These are phyloP conservation scores for Claviceps sp. DNA, from an alignment of 2,329 filamentous ascomycete species.

Conservation along the genomic window DNA sequence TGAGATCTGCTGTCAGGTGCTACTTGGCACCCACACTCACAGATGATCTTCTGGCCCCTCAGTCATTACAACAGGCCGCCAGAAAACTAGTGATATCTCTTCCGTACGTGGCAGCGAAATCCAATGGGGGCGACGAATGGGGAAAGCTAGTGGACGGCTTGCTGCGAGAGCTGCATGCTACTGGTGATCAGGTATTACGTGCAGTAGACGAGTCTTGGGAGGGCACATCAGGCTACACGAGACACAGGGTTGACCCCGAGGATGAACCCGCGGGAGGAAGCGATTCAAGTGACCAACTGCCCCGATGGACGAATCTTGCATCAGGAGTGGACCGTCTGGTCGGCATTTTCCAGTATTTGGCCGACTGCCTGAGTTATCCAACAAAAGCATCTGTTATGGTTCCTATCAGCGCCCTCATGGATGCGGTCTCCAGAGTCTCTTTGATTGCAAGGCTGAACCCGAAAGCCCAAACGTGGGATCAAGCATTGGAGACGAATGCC, in stretches of 20 bases:
- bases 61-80: constrained; percentile 41
- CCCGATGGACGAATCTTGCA: constrained; percentile 60
- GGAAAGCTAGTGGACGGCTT: constrained; percentile 47
- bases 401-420: constrained; percentile 53
- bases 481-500: constrained; percentile 50
- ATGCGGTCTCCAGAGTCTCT: constrained; percentile 57
- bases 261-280: constrained; percentile 34
- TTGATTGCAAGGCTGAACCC: constrained; percentile 44
- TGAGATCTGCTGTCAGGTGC: constrained; percentile 44
- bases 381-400: constrained; percentile 54
- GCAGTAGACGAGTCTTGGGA: constrained; percentile 74
- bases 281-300: constrained; percentile 37
- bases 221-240: constrained; percentile 40
- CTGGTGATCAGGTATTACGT: constrained; percentile 65
- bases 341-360: constrained; percentile 51
- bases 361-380: constrained; percentile 45
- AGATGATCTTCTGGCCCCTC: constrained; percentile 33
- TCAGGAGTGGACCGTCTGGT: constrained; percentile 58
- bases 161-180: constrained; percentile 52
- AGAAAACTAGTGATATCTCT: constrained; percentile 56
- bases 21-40: constrained; percentile 53
- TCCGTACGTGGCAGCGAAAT: constrained; percentile 70
- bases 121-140: constrained; percentile 68
- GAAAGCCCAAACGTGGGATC: constrained; percentile 31
- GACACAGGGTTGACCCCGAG: constrained; percentile 29